Evolutionary conservation across 1,284 basidiomycete genomes (phyloP), one percentile per base, ranked within the genome.

Genomic region (Papiliotrema nemorosa): DNA sequence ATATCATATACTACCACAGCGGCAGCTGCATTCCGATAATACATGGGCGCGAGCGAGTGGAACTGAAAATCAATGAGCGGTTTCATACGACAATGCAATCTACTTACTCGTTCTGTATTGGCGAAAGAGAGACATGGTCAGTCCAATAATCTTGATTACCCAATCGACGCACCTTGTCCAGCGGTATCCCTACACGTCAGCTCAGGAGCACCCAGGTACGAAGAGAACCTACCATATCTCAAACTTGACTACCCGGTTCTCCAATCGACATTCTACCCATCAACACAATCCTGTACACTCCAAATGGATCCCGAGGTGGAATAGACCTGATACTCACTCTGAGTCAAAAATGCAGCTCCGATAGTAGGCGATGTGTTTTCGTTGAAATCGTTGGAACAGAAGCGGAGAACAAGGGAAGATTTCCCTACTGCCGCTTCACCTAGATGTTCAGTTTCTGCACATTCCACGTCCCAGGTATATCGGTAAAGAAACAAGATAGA

Each of bases 361-460:
- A 98, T 99, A 20, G 96, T 99, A 13, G 96, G 96, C 70, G 63
- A 67, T 34, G 73, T 76, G 62, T 75, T 73, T 57, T 72, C 73
- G 59, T 71, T 72, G 50, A 74, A 74, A 53, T 73, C 58, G 52
- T 64, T 70, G 54, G 66, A 63, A 25, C 60, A 58, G 50, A 99
- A 99, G 74, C 96, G 87, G 55, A 98, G 83, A 35, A 98, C 96
- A 52, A 99, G 86, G 24, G 93, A 97, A n/a, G 93, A 97, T 80
- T 99, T 99, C 59, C 96, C 96, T 49, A 99, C 96, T 52, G 96
- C 94, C 55, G 94, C 92, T 80, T 98, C 96, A 63, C 94, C 90
- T 94, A 69, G 36, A 38, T 45, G 16, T 25, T 50, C 41, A 36
- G 13, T 24, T n/a, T n/a, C n/a, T 37, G n/a, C 35, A 20, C 7